Evolutionary conservation across 257 asterid genomes (phyloP).

Genomic region (Forsythia viridissima): DNA sequence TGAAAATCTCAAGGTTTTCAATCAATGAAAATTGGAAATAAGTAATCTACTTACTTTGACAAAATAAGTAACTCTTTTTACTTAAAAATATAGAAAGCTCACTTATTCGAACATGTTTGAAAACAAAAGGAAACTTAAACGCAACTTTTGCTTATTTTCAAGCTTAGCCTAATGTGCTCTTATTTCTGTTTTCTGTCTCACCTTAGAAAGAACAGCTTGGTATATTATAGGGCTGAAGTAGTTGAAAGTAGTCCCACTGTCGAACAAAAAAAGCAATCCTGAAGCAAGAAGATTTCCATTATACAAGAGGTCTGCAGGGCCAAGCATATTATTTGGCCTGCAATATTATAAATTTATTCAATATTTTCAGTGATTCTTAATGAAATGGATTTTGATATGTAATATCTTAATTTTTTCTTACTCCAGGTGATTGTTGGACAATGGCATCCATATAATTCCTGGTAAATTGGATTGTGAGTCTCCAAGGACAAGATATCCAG

Average conservation of each 20-base stretch:
- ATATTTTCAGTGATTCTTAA: background rate
- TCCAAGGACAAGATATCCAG: conserved; percentile 88
- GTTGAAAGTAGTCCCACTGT: conserved; percentile 52
- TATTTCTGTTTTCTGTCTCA: conserved; percentile 18
- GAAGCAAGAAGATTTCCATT: background rate
- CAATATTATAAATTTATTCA: background rate
- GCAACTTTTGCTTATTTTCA: too few species aligned
- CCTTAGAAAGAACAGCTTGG: conserved; percentile 34
- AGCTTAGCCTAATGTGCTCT: too few species aligned
- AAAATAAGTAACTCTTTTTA: background rate
- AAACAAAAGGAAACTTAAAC: too few species aligned
- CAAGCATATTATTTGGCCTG: background rate
- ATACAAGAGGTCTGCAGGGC: background rate
- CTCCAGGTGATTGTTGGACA: conserved; percentile 28
- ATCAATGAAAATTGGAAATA: too few species aligned
- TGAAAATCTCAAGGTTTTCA: too few species aligned
- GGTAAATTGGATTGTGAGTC: conserved; percentile 63
- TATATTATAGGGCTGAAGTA: conserved; percentile 35
- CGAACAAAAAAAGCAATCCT: conserved; percentile 16
- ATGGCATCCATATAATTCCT: conserved; percentile 39
- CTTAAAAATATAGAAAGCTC: too few species aligned
- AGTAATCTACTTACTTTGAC: too few species aligned
- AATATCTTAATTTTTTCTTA: conserved; percentile 8
- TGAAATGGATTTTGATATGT: background rate
- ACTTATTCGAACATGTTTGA: too few species aligned